These are phyloP conservation scores for Aspergillus tamarii DNA, from an alignment of 2,329 filamentous ascomycete species.

Conservation along the genomic window DNA sequence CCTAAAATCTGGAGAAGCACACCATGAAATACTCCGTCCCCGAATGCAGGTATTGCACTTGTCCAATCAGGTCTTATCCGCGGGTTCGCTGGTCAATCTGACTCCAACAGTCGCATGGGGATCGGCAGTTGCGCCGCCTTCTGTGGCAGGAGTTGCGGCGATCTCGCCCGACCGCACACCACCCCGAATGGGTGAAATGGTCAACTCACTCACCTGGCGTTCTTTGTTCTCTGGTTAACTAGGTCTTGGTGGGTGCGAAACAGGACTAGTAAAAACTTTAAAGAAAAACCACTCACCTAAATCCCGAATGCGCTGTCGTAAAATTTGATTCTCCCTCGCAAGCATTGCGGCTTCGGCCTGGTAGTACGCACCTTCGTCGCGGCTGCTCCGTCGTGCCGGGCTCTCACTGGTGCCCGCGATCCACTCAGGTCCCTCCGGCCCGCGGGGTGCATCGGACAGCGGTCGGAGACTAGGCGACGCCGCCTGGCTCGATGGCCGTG, in stretches of 20 bases:
- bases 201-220: constrained; percentile 36
- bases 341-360: constrained; percentile 52
- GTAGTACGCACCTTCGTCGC: constrained; percentile 52
- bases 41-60: not conserved
- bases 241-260: not conserved
- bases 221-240: constrained; percentile 23
- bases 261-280: not conserved
- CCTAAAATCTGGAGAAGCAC: constrained; percentile 2
- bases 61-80: constrained; percentile 27
- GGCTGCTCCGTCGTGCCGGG: constrained; percentile 41
- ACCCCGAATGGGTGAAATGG: constrained; percentile 13
- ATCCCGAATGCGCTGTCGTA: constrained; percentile 51
- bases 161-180: constrained; percentile 10
- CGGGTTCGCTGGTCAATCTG: constrained; percentile 22
- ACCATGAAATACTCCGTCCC: not conserved
- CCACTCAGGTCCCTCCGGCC: constrained; percentile 29
- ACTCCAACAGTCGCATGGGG: constrained; percentile 13
- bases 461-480: constrained; percentile 44
- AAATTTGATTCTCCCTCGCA: constrained; percentile 52
- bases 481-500: constrained; percentile 39
- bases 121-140: constrained; percentile 15
- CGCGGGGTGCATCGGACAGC: constrained; percentile 27
- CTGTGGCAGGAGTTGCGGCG: constrained; percentile 10
- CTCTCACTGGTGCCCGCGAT: constrained; percentile 31
- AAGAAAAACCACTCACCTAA: constrained; percentile 41